Base-by-base conservation (phyloP, 331 rosid species). In the Pyrus hybrid region DNA sequence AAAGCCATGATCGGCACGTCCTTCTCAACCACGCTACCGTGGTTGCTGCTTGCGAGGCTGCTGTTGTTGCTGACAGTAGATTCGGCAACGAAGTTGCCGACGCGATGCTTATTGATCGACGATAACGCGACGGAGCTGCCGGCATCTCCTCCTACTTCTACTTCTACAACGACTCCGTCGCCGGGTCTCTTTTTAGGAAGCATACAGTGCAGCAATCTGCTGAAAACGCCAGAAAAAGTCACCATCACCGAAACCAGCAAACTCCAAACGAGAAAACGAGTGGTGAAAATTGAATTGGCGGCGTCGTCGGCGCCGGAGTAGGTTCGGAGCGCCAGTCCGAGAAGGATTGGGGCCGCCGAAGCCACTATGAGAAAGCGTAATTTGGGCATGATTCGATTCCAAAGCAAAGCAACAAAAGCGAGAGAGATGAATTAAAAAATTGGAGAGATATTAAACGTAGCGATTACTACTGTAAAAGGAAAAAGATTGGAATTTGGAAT, bases 141-240 rank as follows among this genome's bases (percentile, higher is more conserved):
- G 47, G 81, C 76, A 3, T 35, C 56, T 82, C 71, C 76, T 80
- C 63, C 32, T 84, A 47, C 86, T 61, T 66, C 87, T 74, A 68
- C 91, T 85, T 83, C 91, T 85, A 80, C 83, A 79, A 85, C 94
- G 85, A 73, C 94, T 89, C 80, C 97, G 84, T 94, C 92, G 23
- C 95, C 54, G 79, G 86, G 71, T 94, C 99, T 85, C 99, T 90
- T 92, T 81, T 89, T 90, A 56, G 97, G 97, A 94, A 94, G 97
- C 99, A 94, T 94, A 92, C 76, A 88, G 99, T 87, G 88, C 92
- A 86, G 90, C 82, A 87, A 84, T 67, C 96, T 90, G 89, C 93
- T 82, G 81, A 81, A 88, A 23, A 72, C 58, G 68, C 84, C 71
- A 81, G 80, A 83, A 72, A 71, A 87, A 75, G 80, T 69, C 75